A percentile compares a stretch with the other conserved stretches of the same genome.
Evolutionary conservation across 2,329 filamentous ascomycete genomes (phyloP).

Genomic region (Didymella pomorum): DNA sequence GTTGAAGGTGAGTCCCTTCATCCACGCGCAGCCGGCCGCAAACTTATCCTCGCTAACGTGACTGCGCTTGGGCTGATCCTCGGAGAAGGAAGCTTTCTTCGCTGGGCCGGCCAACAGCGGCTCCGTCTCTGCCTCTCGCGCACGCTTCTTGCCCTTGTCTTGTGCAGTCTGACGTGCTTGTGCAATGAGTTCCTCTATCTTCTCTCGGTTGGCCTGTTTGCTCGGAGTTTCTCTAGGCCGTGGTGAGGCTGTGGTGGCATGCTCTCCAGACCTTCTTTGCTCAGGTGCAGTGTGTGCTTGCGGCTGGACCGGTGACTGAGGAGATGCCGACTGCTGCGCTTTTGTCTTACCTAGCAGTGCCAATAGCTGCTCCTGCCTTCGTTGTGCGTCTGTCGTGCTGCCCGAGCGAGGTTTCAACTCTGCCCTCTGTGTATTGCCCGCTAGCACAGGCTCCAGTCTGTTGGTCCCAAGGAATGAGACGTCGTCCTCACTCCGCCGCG

Average conservation of each 20-base stretch:
- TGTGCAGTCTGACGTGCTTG: not conserved
- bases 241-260: not conserved
- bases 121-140: constrained; percentile 1
- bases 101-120: not conserved
- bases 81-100: constrained; percentile 1
- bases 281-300: not conserved
- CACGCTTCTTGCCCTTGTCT: constrained; percentile 10
- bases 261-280: not conserved
- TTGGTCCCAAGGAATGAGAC: constrained; percentile 25
- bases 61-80: not conserved
- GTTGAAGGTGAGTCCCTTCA: constrained; percentile 34
- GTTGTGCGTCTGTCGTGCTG: not conserved
- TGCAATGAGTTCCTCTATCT: not conserved
- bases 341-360: not conserved
- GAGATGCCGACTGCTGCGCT: not conserved
- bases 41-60: constrained; percentile 7
- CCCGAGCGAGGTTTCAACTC: constrained; percentile 20
- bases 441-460: constrained; percentile 30
- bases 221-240: not conserved
- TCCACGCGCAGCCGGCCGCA: constrained; percentile 31
- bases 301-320: not conserved
- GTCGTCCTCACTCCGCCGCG: constrained; percentile 12
- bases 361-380: not conserved
- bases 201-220: constrained; percentile 1
- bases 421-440: constrained; percentile 28